These are phyloP conservation scores for Ilex aquifolium DNA, from an alignment of 257 asterid genomes.

Conservation along the genomic window DNA sequence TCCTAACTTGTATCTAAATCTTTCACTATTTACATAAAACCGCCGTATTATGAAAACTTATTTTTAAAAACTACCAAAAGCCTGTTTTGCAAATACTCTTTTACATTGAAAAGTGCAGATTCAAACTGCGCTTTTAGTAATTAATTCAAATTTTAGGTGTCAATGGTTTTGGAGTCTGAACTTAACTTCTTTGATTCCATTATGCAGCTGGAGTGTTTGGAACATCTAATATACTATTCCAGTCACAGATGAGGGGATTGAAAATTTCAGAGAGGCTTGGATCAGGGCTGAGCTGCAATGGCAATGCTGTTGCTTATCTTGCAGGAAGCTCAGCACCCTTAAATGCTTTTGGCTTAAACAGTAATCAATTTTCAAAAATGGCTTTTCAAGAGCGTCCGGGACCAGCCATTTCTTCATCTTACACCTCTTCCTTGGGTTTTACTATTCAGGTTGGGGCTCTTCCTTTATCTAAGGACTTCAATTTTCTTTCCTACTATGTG, in stretches of 20 bases:
- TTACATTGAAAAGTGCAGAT: too few species aligned
- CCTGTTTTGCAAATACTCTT: too few species aligned
- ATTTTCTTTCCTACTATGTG: too few species aligned
- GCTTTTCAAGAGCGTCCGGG: conserved; percentile 53
- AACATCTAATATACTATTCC: conserved; percentile 43
- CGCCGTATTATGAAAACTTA: too few species aligned
- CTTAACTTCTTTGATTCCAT: background rate
- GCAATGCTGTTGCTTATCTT: conserved; percentile 47
- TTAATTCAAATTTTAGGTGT: too few species aligned
- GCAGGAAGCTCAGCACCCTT: conserved; percentile 40
- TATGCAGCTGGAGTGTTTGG: conserved; percentile 61
- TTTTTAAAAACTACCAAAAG: too few species aligned
- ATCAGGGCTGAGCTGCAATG: conserved; percentile 49
- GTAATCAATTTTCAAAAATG: conserved; percentile 18
- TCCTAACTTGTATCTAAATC: too few species aligned
- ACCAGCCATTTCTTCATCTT: conserved; percentile 51
- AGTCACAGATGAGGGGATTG: conserved; percentile 47
- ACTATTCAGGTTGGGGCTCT: conserved; percentile 40
- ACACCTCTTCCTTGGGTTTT: conserved; percentile 51
- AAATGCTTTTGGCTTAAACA: conserved; percentile 36
- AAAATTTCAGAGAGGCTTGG: conserved; percentile 40
- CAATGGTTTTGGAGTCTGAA: too few species aligned
- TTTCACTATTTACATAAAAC: too few species aligned
- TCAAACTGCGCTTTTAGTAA: too few species aligned
- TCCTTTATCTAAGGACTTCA: too few species aligned